Evolutionary conservation across 2,329 filamentous ascomycete species (phyloP), one percentile per base, ranked within the genome.

Genomic region (Trichoderma sp.): DNA sequence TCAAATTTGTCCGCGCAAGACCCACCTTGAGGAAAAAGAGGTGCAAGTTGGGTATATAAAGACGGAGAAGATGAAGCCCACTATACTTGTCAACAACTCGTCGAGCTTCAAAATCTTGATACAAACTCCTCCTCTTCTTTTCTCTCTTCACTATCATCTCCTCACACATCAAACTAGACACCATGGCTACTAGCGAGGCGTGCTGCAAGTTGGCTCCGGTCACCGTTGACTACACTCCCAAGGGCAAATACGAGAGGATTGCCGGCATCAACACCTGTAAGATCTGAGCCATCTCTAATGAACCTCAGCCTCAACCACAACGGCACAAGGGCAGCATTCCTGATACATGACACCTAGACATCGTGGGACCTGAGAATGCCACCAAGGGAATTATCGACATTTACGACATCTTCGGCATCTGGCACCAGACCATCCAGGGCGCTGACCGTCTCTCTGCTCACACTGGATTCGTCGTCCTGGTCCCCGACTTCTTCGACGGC

Each of bases 371-470:
- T 38, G 80, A 80, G 11, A 78, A 80, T 41, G 79, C 84, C 14
- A 81, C 80, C 38, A 81, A 78, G 59, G 86, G 84, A 62, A 81
- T 88, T 11, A 80, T 89, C 21, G 81, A 85, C 75, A 81, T 89
- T 75, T 88, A 87, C 80, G 88, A 89, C 79, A 82, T 88, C 78
- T 88, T 89, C 77, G 86, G 87, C 76, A 77, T 84, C 66, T 80
- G 83, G 64, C 81, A 83, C 8, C 87, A 89, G 79, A 88, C 85
- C 3, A 79, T 87, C 6, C 86, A 88, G 77, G 88, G 87, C 31
- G 87, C 86, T 1, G 87, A 89, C 79, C 81, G 85, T 8, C 82
- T 88, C 3, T 82, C 86, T 0, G 78, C 81, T 4, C 79, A 81
- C 14, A 77, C 80, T 3, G 81, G 83, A 31, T 82, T 84, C 1